These are phyloP conservation scores for Ceraceosorus bombacis DNA, from an alignment of 1,284 basidiomycete species.

Conservation along the genomic window DNA sequence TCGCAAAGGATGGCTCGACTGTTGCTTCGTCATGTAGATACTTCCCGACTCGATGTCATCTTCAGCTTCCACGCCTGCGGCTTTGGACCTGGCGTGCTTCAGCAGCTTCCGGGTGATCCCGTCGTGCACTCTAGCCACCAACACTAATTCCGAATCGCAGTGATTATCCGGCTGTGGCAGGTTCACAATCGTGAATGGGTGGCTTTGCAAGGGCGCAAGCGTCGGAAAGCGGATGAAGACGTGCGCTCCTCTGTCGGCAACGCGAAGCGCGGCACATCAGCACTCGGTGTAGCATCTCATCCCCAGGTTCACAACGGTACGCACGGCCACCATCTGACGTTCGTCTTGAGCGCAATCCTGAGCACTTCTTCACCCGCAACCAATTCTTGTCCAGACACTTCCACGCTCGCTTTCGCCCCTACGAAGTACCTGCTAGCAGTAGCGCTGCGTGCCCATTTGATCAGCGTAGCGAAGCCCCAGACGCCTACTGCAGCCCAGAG, in stretches of 20 bases:
- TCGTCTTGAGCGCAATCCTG: conserved; percentile 27
- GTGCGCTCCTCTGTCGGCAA: conserved; percentile 23
- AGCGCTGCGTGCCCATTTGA: conserved; percentile 1
- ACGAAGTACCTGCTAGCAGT: conserved; percentile 9
- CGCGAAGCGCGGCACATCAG: neutral
- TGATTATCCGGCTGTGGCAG: conserved; percentile 24
- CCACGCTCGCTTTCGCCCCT: conserved; percentile 1
- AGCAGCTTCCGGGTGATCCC: conserved; percentile 24
- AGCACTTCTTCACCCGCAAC: conserved; percentile 15
- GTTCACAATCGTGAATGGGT: conserved; percentile 42
- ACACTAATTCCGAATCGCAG: conserved; percentile 20
- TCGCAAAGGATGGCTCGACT: neutral
- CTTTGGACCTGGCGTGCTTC: conserved; percentile 6
- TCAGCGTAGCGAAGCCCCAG: conserved; percentile 26
- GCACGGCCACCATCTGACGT: conserved; percentile 23
- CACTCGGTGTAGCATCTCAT: conserved; percentile 8
- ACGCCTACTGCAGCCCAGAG: conserved; percentile 26
- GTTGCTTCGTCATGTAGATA: neutral
- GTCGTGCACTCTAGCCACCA: conserved; percentile 24
- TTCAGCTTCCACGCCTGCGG: neutral
- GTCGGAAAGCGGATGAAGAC: conserved; percentile 39
- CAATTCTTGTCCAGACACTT: conserved; percentile 13
- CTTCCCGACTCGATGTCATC: neutral
- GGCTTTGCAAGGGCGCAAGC: conserved; percentile 22
- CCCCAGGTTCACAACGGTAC: neutral